phyloP scores from a whole-genome alignment of 1,284 basidiomycete species.

The Rhizoctonia solani region DNA sequence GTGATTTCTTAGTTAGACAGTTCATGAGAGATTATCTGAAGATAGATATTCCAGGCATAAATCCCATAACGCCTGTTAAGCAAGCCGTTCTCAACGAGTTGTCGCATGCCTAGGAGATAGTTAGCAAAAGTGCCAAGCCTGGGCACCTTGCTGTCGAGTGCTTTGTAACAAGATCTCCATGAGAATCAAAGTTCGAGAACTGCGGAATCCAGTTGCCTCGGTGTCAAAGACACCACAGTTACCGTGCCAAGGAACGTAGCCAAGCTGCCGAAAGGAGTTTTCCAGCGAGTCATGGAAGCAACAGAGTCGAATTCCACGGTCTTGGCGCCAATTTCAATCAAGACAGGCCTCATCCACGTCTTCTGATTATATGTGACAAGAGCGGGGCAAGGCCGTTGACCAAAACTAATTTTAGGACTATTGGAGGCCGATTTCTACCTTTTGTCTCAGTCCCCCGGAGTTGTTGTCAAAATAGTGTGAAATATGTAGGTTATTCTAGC shows the following conservation, averaged over 20 bases:
- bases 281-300: background rate
- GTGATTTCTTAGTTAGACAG: background rate
- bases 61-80: background rate
- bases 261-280: background rate
- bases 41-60: background rate
- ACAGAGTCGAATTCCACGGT: background rate
- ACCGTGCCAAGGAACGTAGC: background rate
- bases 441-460: too few species aligned
- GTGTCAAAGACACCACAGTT: too few species aligned
- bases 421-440: too few species aligned
- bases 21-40: background rate
- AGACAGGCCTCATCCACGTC: too few species aligned
- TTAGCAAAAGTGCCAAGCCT: background rate
- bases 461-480: too few species aligned
- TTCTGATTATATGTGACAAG: background rate
- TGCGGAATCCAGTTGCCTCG: too few species aligned
- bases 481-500: too few species aligned
- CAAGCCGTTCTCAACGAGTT: background rate
- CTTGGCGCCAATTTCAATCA: background rate
- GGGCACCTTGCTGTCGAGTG: background rate
- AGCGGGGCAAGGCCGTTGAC: background rate
- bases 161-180: background rate
- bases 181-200: background rate
- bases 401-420: background rate
- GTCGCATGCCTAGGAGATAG: background rate